These are phyloP conservation scores for Globisporangium nunn DNA, from an alignment of 352 stramenopile species.

Conservation along the genomic window DNA sequence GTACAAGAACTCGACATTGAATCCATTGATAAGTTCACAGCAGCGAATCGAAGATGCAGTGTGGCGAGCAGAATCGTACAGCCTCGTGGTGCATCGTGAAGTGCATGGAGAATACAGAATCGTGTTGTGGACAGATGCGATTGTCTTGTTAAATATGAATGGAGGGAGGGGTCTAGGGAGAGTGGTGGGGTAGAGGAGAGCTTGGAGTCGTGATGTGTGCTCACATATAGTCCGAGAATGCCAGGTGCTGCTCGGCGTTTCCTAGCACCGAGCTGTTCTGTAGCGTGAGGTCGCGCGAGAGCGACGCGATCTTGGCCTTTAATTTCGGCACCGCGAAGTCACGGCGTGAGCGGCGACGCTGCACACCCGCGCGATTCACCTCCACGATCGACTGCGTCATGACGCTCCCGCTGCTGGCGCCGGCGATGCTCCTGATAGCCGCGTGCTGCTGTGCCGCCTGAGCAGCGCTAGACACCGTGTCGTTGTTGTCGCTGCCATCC, in stretches of 20 bases:
- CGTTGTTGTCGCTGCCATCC: not conserved
- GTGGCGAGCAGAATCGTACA: no score
- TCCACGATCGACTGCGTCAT: slow-evolving; percentile 42
- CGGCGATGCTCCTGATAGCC: slow-evolving; percentile 1
- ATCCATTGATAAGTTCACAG: no score
- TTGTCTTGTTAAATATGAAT: not conserved
- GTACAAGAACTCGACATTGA: no score
- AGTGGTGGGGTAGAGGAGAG: no score
- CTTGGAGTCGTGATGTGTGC: not conserved
- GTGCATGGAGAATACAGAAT: no score
- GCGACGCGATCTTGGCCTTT: slow-evolving; percentile 55
- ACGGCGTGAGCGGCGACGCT: slow-evolving; percentile 36
- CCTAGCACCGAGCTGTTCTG: slow-evolving; percentile 31
- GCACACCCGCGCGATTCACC: slow-evolving; percentile 40
- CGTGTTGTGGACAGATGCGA: no score
- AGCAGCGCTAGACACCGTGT: not conserved
- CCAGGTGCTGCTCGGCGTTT: slow-evolving; percentile 54
- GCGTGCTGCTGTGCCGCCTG: not conserved
- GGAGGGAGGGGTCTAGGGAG: not conserved
- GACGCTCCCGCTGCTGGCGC: slow-evolving; percentile 11
- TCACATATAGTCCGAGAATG: slow-evolving; percentile 73
- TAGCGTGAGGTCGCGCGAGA: slow-evolving; percentile 52
- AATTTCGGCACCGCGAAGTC: slow-evolving; percentile 64
- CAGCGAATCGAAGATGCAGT: no score
- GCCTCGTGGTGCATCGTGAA: no score